Base-by-base conservation (phyloP, 2,329 filamentous ascomycete species). In the Cordyceps fumosorosea region DNA sequence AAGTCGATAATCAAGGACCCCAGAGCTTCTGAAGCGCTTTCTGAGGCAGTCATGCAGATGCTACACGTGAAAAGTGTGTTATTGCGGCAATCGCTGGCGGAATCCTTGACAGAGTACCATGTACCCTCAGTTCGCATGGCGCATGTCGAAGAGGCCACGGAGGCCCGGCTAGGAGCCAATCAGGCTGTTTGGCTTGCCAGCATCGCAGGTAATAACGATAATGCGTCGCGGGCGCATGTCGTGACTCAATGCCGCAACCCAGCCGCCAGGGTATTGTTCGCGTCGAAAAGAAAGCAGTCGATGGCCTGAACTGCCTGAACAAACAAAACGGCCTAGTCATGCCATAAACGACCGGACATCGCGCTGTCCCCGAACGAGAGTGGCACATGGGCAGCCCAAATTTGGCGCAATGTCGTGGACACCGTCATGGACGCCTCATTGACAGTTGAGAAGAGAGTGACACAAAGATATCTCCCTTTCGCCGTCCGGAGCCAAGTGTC, bases 401-500 rank as follows among this genome's bases (percentile, higher is more conserved):
- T 44, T 20, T 8, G 18, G 16, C 5, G 18, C 6, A 3, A 44
- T 8, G 4, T 20, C n/a, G 34, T 29, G 8, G 11, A 26, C 24
- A 24, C 44, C 59, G 52, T 62, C 52, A 62, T 62, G 29, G 52
- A 62, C 11, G n/a, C 42, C 52, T 53, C 53, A 62, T n/a, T 56
- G 16, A 22, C 56, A 6, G 8, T 6, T 26, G 12, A 14, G 11
- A 37, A 37, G 53, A 34, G 40, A 24, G 22, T 1, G 57, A 18
- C 37, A 54, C 34, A 37, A 54, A 40, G 22, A 32, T 54, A 20
- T 16, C 10, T 29, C 29, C 5, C 29, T 29, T 29, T 29, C 29
- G 14, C 5, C 7, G 2, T 26, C 55, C 61, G 61, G 61, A 63
- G 61, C 20, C 61, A 58, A 63, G n/a, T 6, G 47, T 63, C 61